Conservation (phyloP, 805 yeast species). For the Myxozyma udenii region DNA sequence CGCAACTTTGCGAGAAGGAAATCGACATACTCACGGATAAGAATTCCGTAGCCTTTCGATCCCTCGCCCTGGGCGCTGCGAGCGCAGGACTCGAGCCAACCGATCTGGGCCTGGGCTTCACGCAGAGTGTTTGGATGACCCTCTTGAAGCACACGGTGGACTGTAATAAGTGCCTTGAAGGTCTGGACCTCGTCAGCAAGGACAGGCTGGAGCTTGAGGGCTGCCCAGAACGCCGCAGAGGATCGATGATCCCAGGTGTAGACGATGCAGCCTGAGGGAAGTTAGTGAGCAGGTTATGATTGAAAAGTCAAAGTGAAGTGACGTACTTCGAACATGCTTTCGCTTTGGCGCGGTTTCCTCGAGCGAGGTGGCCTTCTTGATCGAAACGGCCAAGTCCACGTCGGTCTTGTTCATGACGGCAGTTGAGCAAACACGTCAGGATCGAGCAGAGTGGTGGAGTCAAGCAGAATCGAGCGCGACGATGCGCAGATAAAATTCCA, state of each 20-base stretch:
- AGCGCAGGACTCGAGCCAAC: constrained; percentile 72
- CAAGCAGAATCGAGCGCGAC: no score
- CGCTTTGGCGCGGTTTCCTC: constrained; percentile 94
- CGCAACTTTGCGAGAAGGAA: constrained; percentile 69
- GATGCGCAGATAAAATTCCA: no score
- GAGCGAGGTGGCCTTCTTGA: constrained; percentile 74
- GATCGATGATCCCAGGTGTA: constrained; percentile 95
- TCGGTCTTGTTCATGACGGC: constrained; percentile 21
- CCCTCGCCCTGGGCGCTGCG: constrained; percentile 47
- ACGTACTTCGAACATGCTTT: constrained; percentile 71
- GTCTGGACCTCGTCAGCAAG: constrained; percentile 78
- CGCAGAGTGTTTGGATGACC: constrained; percentile 85
- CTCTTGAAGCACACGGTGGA: constrained; percentile 93
- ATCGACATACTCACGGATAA: constrained; percentile 72
- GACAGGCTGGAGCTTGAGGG: constrained; percentile 72
- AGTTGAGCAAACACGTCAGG: not conserved
- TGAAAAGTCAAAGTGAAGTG: not conserved
- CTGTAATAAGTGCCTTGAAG: constrained; percentile 78
- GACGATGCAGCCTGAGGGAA: constrained; percentile 70
- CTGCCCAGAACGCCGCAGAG: constrained; percentile 75
- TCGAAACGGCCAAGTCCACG: constrained; percentile 45
- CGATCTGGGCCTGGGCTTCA: constrained; percentile 75
- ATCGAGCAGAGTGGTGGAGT: no score
- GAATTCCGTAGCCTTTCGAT: constrained; percentile 56
- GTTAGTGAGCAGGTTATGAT: no score